Evolutionary conservation across 1,284 basidiomycete genomes (phyloP).

Genomic region (Chalciporus sp.): DNA sequence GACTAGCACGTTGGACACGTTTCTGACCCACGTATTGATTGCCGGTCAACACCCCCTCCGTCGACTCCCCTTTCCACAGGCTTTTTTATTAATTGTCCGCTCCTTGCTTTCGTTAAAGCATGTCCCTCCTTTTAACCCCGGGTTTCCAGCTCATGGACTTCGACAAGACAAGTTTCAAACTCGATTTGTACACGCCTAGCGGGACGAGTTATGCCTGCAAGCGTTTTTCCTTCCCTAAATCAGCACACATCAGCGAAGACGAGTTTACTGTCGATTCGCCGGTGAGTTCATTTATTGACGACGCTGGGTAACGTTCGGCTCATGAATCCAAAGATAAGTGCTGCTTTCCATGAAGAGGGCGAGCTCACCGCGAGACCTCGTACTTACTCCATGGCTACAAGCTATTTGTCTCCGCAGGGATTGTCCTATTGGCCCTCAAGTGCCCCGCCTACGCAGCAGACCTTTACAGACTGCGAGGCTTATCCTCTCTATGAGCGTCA

Average conservation of each 20-base stretch:
- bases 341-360: constrained; percentile 26
- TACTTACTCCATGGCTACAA: constrained; percentile 16
- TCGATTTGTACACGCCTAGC: constrained; percentile 33
- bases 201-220: constrained; percentile 28
- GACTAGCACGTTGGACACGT: constrained; percentile 2
- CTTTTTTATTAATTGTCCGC: constrained; percentile 7
- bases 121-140: not conserved
- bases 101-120: constrained; percentile 11
- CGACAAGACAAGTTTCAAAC: constrained; percentile 35
- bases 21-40: constrained; percentile 1
- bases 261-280: constrained; percentile 32
- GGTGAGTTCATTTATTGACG: constrained; percentile 13
- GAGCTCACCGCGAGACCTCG: constrained; percentile 13
- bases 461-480: constrained; percentile 4
- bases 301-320: not conserved
- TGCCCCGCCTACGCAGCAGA: constrained; percentile 21
- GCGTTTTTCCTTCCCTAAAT: constrained; percentile 37
- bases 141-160: constrained; percentile 29
- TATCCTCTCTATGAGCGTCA: constrained; percentile 11
- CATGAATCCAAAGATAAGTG: constrained; percentile 22
- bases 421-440: constrained; percentile 25
- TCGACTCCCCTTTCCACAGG: constrained; percentile 3
- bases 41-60: not conserved
- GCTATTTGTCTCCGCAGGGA: constrained; percentile 18
- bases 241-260: constrained; percentile 34